Evolutionary conservation across 257 asterid species (phyloP), one percentile per base, ranked within the genome.

Genomic region (Nicotiana knightiana): DNA sequence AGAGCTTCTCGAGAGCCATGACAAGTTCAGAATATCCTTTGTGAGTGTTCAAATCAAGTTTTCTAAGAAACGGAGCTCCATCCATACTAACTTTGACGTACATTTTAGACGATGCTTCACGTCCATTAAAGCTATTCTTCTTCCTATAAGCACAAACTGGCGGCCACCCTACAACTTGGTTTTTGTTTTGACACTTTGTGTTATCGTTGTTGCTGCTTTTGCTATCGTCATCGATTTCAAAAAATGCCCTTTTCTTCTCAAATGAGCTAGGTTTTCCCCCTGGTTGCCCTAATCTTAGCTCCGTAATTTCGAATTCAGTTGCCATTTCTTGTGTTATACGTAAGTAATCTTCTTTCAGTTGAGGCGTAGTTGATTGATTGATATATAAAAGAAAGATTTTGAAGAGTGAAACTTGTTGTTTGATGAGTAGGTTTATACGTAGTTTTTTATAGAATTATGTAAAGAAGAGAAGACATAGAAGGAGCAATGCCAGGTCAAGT

Each of bases 81-180:
- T 93, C 98, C 93, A 93, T 87, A 89, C 97, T 89, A 57, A 94
- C 97, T 71, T 94, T 94, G 84, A 92, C 94, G 88, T 89, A 90
- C 91, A 87, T 86, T 79, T 86, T 87, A 37, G 57, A 53, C 18
- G 10, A 16, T 3, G 9, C 2, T 16, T 59, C 33, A 13, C 73
- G 67, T 5, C 75, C 88, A 3, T 46, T 16, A 73, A 87, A 82
- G 39, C 88, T 84, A 33, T 65, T 91, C 86, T 81, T 94, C 87
- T 88, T 77, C 84, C 98, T 80, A 77, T 76, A 91, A 0, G 91
- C 71, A 51, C 95, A 67, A 37, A 94, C 97, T 83, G 97, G 97
- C 35, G 98, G 97, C 98, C 98, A 94, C 63, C 97, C 97, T 85
- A 94, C 96, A 62, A 89, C 91, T 77, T 71, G 87, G 21, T 81